Percentiles rank a stretch among this genome's conserved stretches.
These are phyloP conservation scores for Pseudocercospora fuligena DNA, from an alignment of 2,329 filamentous ascomycete genomes.

Conservation along the genomic window DNA sequence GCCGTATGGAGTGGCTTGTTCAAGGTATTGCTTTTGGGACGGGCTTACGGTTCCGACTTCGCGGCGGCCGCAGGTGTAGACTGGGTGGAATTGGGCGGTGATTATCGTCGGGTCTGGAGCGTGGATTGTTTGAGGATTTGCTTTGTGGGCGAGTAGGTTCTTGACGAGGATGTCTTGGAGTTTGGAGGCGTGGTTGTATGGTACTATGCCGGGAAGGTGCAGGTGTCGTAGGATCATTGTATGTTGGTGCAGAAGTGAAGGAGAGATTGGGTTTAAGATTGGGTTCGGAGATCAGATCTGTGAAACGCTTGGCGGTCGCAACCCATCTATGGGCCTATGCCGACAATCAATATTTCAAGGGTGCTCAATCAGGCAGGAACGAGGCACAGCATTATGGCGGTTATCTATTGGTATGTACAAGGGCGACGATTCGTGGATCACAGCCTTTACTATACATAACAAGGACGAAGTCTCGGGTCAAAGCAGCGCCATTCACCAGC, in stretches of 20 bases:
- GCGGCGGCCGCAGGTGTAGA: constrained; percentile 88
- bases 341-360: neutral
- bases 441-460: too few relatives aligned
- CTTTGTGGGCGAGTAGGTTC: constrained; percentile 66
- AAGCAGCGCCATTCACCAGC: too few relatives aligned
- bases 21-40: constrained; percentile 50
- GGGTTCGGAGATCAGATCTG: neutral
- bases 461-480: too few relatives aligned
- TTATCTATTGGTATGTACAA: too few relatives aligned
- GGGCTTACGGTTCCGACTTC: constrained; percentile 61
- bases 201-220: constrained; percentile 59
- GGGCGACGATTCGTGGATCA: too few relatives aligned
- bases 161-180: constrained; percentile 63
- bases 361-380: neutral
- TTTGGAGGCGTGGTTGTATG: constrained; percentile 59
- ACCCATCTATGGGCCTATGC: constrained; percentile 2
- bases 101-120: constrained; percentile 67
- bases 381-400: too few relatives aligned
- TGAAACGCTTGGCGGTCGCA: neutral
- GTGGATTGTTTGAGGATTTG: constrained; percentile 42
- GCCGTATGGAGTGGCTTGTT: constrained; percentile 40
- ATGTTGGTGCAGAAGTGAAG: neutral
- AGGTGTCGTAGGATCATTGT: constrained; percentile 64
- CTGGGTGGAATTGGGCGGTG: constrained; percentile 80
- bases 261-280: constrained; percentile 9